phyloP scores from a whole-genome alignment of 2,329 filamentous ascomycete species.

The Hypoxylon sp. region DNA sequence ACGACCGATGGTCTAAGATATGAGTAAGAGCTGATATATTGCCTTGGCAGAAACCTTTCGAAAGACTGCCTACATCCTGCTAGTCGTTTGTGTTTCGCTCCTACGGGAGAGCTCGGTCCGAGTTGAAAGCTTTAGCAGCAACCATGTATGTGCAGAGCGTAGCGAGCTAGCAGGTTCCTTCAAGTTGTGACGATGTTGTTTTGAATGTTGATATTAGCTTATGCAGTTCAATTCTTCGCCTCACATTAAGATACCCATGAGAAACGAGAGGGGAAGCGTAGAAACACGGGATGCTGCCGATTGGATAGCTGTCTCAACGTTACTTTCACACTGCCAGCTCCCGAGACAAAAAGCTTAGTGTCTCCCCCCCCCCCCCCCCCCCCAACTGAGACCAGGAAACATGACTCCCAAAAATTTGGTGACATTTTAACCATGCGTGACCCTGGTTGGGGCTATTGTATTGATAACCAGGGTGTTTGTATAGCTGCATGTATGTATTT shows the following conservation, averaged over 20 bases:
- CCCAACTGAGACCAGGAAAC: constrained; percentile 36
- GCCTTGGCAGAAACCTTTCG: constrained; percentile 37
- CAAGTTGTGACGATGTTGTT: constrained; percentile 18
- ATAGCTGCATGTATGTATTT: constrained; percentile 18
- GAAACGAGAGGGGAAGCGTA: constrained; percentile 30
- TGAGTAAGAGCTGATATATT: constrained; percentile 38
- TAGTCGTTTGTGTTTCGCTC: constrained; percentile 25
- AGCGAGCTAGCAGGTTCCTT: constrained; percentile 14
- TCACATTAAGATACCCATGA: constrained; percentile 27
- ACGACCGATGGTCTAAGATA: constrained; percentile 26
- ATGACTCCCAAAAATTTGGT: constrained; percentile 29
- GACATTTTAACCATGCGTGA: constrained; percentile 33
- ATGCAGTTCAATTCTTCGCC: constrained; percentile 33
- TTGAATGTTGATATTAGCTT: constrained; percentile 32
- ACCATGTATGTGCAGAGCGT: constrained; percentile 27
- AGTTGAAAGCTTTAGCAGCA: constrained; percentile 10
- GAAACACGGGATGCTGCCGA: constrained; percentile 38
- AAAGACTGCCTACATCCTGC: neutral
- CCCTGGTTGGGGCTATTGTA: constrained; percentile 29
- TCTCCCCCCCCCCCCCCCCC: constrained; percentile 29
- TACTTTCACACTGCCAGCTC: constrained; percentile 39
- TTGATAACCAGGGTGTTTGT: constrained; percentile 25
- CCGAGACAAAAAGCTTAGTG: constrained; percentile 47
- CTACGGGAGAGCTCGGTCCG: constrained; percentile 31
- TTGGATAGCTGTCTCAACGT: constrained; percentile 40